phyloP scores from a whole-genome alignment of 257 asterid species.

The Schizonepeta tenuifolia region DNA sequence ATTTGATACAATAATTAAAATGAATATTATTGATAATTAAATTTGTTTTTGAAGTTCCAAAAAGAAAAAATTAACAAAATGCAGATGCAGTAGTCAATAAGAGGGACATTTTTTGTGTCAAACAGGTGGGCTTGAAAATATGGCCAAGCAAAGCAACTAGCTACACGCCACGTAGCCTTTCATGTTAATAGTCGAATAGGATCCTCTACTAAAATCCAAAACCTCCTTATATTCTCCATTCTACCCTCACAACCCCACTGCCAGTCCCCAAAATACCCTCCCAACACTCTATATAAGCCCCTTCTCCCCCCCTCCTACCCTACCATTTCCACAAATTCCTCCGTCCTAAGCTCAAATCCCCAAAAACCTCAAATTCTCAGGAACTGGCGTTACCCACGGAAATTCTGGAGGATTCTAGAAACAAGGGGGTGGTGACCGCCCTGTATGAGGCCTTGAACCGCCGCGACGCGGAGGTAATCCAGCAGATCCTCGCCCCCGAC shows the following conservation, averaged over 20 bases:
- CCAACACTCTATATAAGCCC: background rate
- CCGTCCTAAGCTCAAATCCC: background rate
- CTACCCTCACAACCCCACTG: background rate
- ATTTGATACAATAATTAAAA: no score
- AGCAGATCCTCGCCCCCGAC: conserved; percentile 79
- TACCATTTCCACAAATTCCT: background rate
- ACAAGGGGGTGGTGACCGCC: conserved; percentile 96
- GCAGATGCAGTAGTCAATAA: background rate
- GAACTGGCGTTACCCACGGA: conserved; percentile 81
- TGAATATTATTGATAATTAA: no score
- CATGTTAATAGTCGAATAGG: background rate
- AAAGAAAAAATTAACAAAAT: no score
- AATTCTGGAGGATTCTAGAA: conserved; percentile 87
- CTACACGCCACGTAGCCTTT: conserved; percentile 3
- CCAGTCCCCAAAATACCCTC: conserved; percentile 10
- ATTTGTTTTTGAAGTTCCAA: no score
- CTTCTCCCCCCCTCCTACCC: background rate
- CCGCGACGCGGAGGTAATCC: conserved; percentile 76
- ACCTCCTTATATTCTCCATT: background rate
- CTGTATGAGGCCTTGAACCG: conserved; percentile 90
- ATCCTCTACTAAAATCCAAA: background rate
- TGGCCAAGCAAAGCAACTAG: background rate
- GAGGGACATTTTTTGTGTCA: background rate
- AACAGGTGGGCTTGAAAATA: background rate
- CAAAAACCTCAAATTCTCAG: conserved; percentile 22